Percentiles rank a stretch among this genome's conserved stretches.
phyloP scores from a whole-genome alignment of 2,329 filamentous ascomycete species.

The Exophiala alcalophila region DNA sequence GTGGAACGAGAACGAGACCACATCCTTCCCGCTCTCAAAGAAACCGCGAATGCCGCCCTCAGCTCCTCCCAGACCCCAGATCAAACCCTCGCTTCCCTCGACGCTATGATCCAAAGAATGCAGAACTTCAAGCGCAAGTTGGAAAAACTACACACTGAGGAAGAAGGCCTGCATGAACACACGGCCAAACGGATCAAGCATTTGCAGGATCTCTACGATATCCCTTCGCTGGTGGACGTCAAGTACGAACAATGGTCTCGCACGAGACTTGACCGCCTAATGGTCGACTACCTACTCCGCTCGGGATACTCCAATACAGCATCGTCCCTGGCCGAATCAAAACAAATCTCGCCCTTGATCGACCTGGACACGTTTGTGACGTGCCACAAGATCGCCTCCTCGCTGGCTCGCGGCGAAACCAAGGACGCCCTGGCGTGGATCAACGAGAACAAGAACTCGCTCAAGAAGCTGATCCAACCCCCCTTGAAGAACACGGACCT shows the following conservation, averaged over 20 bases:
- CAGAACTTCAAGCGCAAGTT: slow-evolving; percentile 87
- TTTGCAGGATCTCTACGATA: slow-evolving; percentile 73
- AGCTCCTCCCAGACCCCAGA: slow-evolving; percentile 61
- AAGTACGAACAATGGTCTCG: slow-evolving; percentile 91
- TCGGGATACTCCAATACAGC: slow-evolving; percentile 80
- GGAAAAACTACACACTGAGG: slow-evolving; percentile 71
- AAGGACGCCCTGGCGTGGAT: slow-evolving; percentile 85
- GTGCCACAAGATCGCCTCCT: slow-evolving; percentile 74
- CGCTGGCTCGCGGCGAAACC: slow-evolving; percentile 67
- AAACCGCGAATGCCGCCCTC: slow-evolving; percentile 60
- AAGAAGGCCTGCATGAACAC: slow-evolving; percentile 71
- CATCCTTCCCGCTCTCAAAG: slow-evolving; percentile 49
- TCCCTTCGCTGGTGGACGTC: slow-evolving; percentile 81
- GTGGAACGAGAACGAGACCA: slow-evolving; percentile 49
- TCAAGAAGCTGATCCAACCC: slow-evolving; percentile 68
- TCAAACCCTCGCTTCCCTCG: slow-evolving; percentile 75
- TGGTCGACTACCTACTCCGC: slow-evolving; percentile 90
- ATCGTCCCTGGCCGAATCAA: slow-evolving; percentile 68
- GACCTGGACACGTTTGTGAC: slow-evolving; percentile 85
- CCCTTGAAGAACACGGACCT: slow-evolving; percentile 52
- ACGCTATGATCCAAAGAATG: slow-evolving; percentile 81
- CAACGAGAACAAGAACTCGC: slow-evolving; percentile 83
- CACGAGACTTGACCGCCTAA: slow-evolving; percentile 72
- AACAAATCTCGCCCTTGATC: slow-evolving; percentile 74
- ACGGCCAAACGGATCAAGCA: slow-evolving; percentile 74